Conservation (phyloP, 192 early-diverging fungal genomes). For the Coemansia sp. region DNA sequence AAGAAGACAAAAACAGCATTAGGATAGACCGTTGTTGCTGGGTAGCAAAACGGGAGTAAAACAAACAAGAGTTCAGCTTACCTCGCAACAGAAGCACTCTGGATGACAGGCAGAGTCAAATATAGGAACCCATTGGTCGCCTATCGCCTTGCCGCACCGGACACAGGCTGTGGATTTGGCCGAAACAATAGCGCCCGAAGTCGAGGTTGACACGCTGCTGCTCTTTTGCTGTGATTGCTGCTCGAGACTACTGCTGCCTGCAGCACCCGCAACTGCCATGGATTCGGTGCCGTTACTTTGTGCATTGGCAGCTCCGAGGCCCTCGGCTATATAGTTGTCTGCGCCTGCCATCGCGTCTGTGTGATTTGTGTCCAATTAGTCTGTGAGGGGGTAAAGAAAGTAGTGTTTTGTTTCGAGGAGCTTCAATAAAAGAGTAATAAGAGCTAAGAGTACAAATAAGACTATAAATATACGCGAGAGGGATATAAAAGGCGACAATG, state of each 20-base stretch:
- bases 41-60: too few relatives aligned
- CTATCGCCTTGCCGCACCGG: slow-evolving; percentile 68
- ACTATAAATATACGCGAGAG: slow-evolving; percentile 1
- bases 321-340: slow-evolving; percentile 16
- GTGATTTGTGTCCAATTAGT: background rate
- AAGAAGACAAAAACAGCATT: background rate
- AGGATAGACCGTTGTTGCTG: background rate
- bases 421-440: background rate
- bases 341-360: slow-evolving; percentile 18
- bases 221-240: slow-evolving; percentile 11
- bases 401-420: background rate
- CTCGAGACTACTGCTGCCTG: slow-evolving; percentile 5
- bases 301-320: background rate
- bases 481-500: background rate
- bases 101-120: slow-evolving; percentile 82
- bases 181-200: slow-evolving; percentile 26
- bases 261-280: background rate
- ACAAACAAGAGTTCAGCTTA: too few relatives aligned
- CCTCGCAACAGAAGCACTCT: slow-evolving; percentile 93
- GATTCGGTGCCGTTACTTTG: slow-evolving; percentile 5
- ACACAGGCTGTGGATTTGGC: slow-evolving; percentile 55
- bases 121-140: slow-evolving; percentile 91
- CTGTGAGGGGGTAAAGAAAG: too few relatives aligned
- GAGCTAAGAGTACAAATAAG: background rate
- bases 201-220: background rate